Base-by-base conservation (phyloP, 495 filamentous ascomycete species). In the Aspergillus ostianus region DNA sequence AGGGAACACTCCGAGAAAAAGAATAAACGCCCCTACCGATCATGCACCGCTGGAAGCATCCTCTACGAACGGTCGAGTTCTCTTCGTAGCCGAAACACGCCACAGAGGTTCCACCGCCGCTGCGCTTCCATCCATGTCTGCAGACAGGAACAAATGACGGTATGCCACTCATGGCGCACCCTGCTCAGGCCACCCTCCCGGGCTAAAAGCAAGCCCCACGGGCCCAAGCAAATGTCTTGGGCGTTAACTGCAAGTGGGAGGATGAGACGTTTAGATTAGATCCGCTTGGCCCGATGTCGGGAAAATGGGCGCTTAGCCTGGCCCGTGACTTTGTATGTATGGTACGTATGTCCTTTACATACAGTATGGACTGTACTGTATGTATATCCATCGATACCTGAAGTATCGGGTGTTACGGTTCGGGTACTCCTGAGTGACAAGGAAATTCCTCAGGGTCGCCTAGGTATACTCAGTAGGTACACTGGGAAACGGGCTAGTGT, bases 271-370 rank as follows among this genome's bases (percentile, higher is more conserved):
- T 64, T 58, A 66, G 63, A 66, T 65, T 68, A 65, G 66, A 68
- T 68, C 66, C 60, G 58, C 60, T 53, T 62, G 36, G 62, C 63
- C 66, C 63, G 66, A 68, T 65, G 66, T 65, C 63, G 63, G 63
- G 27, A 67, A 57, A 52, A 49, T 26, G 23, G 10, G 36, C 36
- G 36, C 36, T 41, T 41, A 41, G 36, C 36, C 10, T 7, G 8
- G 10, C 6, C 30, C 30, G 10, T 41, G 36, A 15, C 36, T 10
- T 2, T 12, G 36, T 41, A 41, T 10, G 36, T 41, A 41, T 12
- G 36, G 36, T 32, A 8, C 30, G 3, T 1, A 32, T 12, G 30
- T 32, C 2, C 23, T 26, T 2, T 32, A 32, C 29, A 32, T 32
- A 32, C 29, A 7, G 29, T 32, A 26, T 26, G 23, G 23, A 26